Base-by-base conservation (phyloP, 2,329 filamentous ascomycete species). In the Penicillium olsonii region DNA sequence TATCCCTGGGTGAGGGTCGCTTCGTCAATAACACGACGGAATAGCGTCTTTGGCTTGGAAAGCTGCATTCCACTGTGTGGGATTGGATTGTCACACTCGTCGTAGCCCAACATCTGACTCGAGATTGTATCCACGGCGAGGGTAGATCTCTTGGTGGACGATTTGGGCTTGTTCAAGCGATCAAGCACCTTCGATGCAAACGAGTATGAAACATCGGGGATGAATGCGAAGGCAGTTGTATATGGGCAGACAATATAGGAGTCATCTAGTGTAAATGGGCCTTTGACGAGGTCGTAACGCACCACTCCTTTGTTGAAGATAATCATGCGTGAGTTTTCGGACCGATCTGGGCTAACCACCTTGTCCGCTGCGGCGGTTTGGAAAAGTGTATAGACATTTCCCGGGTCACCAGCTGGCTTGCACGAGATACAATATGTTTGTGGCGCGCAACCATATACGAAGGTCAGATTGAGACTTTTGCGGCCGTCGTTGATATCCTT, bases 231-330 rank as follows among this genome's bases (percentile, higher is more conserved):
- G 10, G 45, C 15, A 9, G 10, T 42, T 3, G 37, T 41, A 14
- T 51, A 51, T 12, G 50, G 45, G 29, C 45, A 48, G 26, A 59
- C 53, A 19, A 59, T 62, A 40, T 57, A 64, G 2, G 64, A 61
- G 47, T 69, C 66, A 40, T 68, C 67, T 14, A 61, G 76, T 0
- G 83, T 85, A 61, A 86, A 87, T 0, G 82, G 81, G 0, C 84
- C 84, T 65, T 85, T 76, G 52, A 81, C 75, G 11, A 87, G 67
- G 56, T 87, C 83, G 59, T 85, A 86, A 2, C 83, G 79, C 19
- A 86, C 75, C 26, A 74, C 75, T 20, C 83, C 83, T 0, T 82
- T 84, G 66, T 86, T 87, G 52, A 78, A 75, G 53, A 85, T 75
- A 51, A 85, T 77, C 37, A 85, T 70, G 24, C 83, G 76, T 2